Evolutionary conservation across 75 land plant species (phyloP).

Genomic region (Isoetes taiwanensis): DNA sequence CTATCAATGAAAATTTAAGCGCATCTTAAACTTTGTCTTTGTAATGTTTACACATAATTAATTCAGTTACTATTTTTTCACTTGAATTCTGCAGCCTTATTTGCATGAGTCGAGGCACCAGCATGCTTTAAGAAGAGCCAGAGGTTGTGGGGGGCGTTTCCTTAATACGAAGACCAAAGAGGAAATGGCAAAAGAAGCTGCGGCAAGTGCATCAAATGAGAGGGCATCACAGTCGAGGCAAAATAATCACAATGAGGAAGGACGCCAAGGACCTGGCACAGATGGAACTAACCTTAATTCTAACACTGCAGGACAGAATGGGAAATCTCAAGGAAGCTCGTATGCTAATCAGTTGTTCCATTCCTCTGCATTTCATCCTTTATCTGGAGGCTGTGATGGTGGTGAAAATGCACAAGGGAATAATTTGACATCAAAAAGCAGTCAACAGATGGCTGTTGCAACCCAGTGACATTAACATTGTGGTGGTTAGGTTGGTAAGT

Average conservation of each 20-base stretch:
- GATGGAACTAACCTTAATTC: not conserved
- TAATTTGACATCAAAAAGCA: slow-evolving; percentile 8
- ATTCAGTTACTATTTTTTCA: too few species aligned
- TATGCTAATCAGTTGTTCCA: slow-evolving; percentile 6
- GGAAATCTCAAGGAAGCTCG: not conserved
- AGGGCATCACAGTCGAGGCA: not conserved
- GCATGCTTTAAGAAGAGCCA: slow-evolving; percentile 71
- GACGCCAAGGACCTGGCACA: slow-evolving; percentile 1
- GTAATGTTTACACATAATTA: too few species aligned
- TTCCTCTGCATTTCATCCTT: slow-evolving; percentile 17
- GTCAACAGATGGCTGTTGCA: slow-evolving; percentile 21
- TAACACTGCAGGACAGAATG: slow-evolving; percentile 4
- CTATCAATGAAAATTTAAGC: too few species aligned
- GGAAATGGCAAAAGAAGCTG: slow-evolving; percentile 5
- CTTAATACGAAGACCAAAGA: slow-evolving; percentile 46
- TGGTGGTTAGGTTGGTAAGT: too few species aligned
- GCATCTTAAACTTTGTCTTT: too few species aligned
- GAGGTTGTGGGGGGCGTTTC: slow-evolving; percentile 77
- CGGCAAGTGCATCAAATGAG: slow-evolving; percentile 1
- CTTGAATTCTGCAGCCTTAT: slow-evolving; percentile 84
- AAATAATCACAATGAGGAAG: not conserved
- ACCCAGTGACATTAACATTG: too few species aligned
- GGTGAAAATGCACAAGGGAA: slow-evolving; percentile 20
- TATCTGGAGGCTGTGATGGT: slow-evolving; percentile 10
- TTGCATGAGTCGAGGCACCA: slow-evolving; percentile 77